Evolutionary conservation across 2,329 filamentous ascomycete species (phyloP), one percentile per base, ranked within the genome.

Genomic region (Fusarium heterosporum): DNA sequence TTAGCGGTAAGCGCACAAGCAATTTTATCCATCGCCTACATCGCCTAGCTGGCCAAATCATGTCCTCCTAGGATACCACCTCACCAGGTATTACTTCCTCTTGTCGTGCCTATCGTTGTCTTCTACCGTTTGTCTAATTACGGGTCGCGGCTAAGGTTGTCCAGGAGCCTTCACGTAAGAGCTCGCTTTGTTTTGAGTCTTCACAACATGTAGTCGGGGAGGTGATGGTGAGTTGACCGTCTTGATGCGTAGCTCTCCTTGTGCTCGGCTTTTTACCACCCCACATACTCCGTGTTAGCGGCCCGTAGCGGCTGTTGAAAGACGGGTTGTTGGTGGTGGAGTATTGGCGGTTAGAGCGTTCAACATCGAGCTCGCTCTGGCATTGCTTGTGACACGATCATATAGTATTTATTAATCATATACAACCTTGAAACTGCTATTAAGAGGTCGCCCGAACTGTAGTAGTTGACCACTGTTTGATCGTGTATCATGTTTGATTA

Each of bases 291-390:
- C 66, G 55, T 72, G 60, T 50, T 72, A 59, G 63, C 69, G 71
- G 71, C 61, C 71, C 71, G 71, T 59, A 70, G 69, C 66, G 64
- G 68, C 70, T 66, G 59, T 61, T 58, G 51, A 69, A 58, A 66
- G 55, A 60, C 53, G 63, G 56, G 34, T 19, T 68, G 69, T 66
- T 64, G 55, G 58, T 64, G 70, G 49, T 52, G 51, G 39, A 45
- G 48, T 53, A 48, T 61, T 55, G 62, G 58, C 61, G 25, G 6
- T 53, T 29, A 12, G 25, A 67, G 64, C 60, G 48, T 58, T 52
- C 40, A 55, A 32, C 48, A 53, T 70, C 42, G 49, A 64, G 53
- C 46, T 28, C 56, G 38, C 32, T 55, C 16, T 38, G 53, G 40
- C 46, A 54, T 64, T 54, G 46, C 52, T 54, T 50, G 55, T 49